A percentile compares a stretch with the other conserved stretches of the same genome.
Conservation (phyloP, 768 basidiomycete genomes). For the Cystofilobasidium macerans region DNA sequence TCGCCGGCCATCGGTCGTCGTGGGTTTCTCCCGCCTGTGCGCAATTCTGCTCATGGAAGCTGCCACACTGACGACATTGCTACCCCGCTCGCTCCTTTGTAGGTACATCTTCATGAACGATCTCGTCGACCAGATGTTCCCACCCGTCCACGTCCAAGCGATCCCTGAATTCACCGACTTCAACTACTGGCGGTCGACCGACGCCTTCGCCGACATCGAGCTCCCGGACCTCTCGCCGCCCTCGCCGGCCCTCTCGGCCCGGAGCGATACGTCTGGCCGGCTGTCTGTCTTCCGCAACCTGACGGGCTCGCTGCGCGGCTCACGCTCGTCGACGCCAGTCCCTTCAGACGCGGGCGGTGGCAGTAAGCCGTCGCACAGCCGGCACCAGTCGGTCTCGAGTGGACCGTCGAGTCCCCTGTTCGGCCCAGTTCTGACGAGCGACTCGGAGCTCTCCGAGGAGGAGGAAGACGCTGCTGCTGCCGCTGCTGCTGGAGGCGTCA, state of each 20-base stretch:
- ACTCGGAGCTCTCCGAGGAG: slow-evolving; percentile 34
- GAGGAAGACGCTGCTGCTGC: slow-evolving; percentile 12
- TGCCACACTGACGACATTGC: slow-evolving; percentile 42
- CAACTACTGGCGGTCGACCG: slow-evolving; percentile 87
- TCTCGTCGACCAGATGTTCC: slow-evolving; percentile 99
- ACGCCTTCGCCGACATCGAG: slow-evolving; percentile 56
- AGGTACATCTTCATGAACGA: slow-evolving; percentile 99
- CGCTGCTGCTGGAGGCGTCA: neutral
- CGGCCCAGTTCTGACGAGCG: slow-evolving; percentile 56
- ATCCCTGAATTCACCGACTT: slow-evolving; percentile 88
- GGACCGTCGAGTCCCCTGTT: slow-evolving; percentile 55
- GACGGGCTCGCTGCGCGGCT: slow-evolving; percentile 35
- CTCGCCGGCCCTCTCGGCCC: slow-evolving; percentile 85
- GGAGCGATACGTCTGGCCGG: slow-evolving; percentile 63
- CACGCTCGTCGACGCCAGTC: slow-evolving; percentile 30
- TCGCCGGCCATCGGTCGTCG: slow-evolving; percentile 95
- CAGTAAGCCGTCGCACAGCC: slow-evolving; percentile 23
- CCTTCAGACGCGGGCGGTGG: slow-evolving; percentile 1
- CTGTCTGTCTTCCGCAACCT: slow-evolving; percentile 38
- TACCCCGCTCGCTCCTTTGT: neutral
- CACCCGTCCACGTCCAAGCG: slow-evolving; percentile 78
- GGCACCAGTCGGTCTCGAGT: slow-evolving; percentile 32
- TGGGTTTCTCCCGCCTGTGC: slow-evolving; percentile 34
- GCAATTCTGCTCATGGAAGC: slow-evolving; percentile 92
- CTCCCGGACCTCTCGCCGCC: slow-evolving; percentile 51